These are phyloP conservation scores for Xylaria multiplex DNA, from an alignment of 2,329 filamentous ascomycete species.

Conservation along the genomic window DNA sequence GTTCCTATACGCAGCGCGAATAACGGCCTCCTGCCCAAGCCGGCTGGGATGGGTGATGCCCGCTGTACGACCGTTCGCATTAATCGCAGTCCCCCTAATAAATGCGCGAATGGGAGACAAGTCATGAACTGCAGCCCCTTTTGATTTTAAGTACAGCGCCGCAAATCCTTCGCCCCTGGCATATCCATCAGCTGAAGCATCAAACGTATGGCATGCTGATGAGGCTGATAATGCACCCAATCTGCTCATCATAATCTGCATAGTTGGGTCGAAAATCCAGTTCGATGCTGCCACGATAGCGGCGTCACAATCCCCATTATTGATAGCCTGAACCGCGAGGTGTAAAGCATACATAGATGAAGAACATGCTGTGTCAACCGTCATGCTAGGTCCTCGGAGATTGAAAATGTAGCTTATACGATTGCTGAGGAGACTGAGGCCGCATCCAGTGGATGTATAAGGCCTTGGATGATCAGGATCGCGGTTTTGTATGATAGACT, in stretches of 20 bases:
- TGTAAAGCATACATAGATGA: conserved; percentile 48
- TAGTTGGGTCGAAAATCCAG: conserved; percentile 41
- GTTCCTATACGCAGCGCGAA: conserved; percentile 36
- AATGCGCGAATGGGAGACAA: no score
- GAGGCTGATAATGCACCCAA: conserved; percentile 37
- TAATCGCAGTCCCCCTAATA: conserved; percentile 39
- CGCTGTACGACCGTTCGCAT: conserved; percentile 39
- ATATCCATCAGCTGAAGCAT: conserved; percentile 36
- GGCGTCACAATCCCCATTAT: conserved; percentile 30
- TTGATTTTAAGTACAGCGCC: conserved; percentile 42
- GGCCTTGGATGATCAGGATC: conserved; percentile 32
- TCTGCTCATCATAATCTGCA: conserved; percentile 28
- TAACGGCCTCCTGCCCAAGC: conserved; percentile 38
- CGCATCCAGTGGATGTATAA: conserved; percentile 32
- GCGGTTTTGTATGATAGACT: conserved; percentile 35
- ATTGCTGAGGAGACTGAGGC: conserved; percentile 34
- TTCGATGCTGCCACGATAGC: conserved; percentile 47
- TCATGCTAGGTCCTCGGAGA: conserved; percentile 49
- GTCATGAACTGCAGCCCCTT: no score
- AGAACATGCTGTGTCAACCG: conserved; percentile 52
- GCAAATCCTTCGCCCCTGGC: conserved; percentile 35
- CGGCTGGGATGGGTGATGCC: conserved; percentile 39
- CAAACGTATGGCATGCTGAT: conserved; percentile 31
- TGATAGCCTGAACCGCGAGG: conserved; percentile 34
- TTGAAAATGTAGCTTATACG: conserved; percentile 47